phyloP scores from a whole-genome alignment of 2,329 filamentous ascomycete species.

The Sclerotiophoma versabilis region DNA sequence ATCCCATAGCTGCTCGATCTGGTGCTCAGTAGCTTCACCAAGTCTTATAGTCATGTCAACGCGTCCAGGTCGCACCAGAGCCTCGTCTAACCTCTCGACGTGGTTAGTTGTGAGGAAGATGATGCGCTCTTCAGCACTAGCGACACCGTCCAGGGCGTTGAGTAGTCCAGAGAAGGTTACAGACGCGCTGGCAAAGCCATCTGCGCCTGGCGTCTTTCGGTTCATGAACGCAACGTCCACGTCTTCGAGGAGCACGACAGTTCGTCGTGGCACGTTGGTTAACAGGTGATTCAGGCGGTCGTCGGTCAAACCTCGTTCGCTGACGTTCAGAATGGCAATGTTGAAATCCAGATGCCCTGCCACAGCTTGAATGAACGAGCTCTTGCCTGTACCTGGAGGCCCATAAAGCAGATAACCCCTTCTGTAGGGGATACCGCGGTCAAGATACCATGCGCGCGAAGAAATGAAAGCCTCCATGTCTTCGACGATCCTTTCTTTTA shows the following conservation, averaged over 20 bases:
- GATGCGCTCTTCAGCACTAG: constrained; percentile 91
- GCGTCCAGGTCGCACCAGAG: constrained; percentile 86
- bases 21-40: constrained; percentile 84
- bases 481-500: constrained; percentile 79
- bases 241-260: constrained; percentile 84
- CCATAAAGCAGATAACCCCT: constrained; percentile 89
- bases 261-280: constrained; percentile 82
- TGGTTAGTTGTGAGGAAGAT: constrained; percentile 96
- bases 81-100: constrained; percentile 85
- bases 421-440: constrained; percentile 92
- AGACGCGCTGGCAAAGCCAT: constrained; percentile 85
- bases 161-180: constrained; percentile 94
- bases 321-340: constrained; percentile 90
- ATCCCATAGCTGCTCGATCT: constrained; percentile 89
- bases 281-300: constrained; percentile 86
- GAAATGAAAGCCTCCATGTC: constrained; percentile 85
- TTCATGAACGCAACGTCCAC: constrained; percentile 91
- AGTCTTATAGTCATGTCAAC: constrained; percentile 94
- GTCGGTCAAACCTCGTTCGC: constrained; percentile 87
- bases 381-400: constrained; percentile 90
- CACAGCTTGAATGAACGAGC: constrained; percentile 92
- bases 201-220: constrained; percentile 74
- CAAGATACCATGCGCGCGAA: constrained; percentile 86
- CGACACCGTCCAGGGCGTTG: constrained; percentile 78
- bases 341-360: constrained; percentile 92